A percentile compares a stretch with the other conserved stretches of the same genome.
Evolutionary conservation across 345 rosid genomes (phyloP).

Genomic region (Turritis glabra): DNA sequence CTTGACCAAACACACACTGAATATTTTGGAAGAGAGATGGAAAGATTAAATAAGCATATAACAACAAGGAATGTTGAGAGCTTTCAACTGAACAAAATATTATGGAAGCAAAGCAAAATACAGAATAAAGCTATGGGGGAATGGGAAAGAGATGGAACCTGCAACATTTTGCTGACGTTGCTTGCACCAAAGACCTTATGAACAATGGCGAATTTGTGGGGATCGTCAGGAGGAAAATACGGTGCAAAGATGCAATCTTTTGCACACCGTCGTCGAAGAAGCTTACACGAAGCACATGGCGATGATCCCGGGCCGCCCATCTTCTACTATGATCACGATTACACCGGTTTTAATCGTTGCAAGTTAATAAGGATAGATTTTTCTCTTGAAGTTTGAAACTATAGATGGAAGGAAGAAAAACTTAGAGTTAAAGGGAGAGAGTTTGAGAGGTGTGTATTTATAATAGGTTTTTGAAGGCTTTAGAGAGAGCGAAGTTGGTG

Average conservation of each 20-base stretch:
- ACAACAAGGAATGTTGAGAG: conserved; percentile 13
- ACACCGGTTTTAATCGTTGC: background rate
- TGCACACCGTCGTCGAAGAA: conserved; percentile 75
- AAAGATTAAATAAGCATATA: background rate
- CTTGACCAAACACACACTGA: background rate
- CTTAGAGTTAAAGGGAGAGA: conserved; percentile 46
- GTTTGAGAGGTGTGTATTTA: conserved; percentile 45
- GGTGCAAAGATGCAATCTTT: conserved; percentile 89
- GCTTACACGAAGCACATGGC: conserved; percentile 87
- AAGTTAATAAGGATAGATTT: background rate
- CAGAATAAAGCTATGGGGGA: background rate
- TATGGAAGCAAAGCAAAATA: background rate
- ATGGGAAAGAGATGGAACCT: conserved; percentile 45
- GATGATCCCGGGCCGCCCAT: conserved; percentile 62
- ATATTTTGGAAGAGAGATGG: background rate
- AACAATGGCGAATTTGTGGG: conserved; percentile 78
- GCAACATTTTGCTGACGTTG: conserved; percentile 87
- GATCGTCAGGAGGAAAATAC: conserved; percentile 84
- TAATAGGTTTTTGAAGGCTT: conserved; percentile 45
- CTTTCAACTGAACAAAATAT: background rate
- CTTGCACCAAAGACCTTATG: conserved; percentile 92
- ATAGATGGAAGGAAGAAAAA: conserved; percentile 23
- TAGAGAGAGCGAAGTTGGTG: conserved; percentile 10
- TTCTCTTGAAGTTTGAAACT: conserved; percentile 20
- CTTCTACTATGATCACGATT: background rate